These are phyloP conservation scores for Yamadazyma laniorum DNA, from an alignment of 805 yeast species.

Conservation along the genomic window DNA sequence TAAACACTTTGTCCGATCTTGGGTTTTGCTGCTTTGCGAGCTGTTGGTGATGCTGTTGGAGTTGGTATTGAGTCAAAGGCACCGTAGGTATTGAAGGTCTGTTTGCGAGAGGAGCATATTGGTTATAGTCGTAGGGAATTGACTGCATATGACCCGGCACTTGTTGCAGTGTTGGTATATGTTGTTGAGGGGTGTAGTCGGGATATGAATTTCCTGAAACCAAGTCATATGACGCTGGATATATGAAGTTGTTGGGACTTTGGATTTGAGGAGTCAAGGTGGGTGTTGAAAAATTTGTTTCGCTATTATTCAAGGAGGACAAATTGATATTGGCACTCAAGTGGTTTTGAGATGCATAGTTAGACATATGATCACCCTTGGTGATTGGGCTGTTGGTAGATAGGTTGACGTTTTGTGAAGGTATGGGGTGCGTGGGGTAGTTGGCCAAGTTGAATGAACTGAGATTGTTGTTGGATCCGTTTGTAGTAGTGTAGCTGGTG, in stretches of 20 bases:
- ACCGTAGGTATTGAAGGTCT: not conserved
- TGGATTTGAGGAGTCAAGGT: slow-evolving; percentile 13
- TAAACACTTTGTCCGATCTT: not conserved
- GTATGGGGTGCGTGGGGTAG: not conserved
- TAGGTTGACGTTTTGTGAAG: too few species aligned
- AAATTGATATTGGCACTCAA: slow-evolving; percentile 12
- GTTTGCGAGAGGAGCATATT: too few species aligned
- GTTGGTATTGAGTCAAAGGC: not conserved
- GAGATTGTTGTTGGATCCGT: not conserved
- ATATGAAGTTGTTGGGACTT: slow-evolving; percentile 13
- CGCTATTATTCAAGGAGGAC: slow-evolving; percentile 3
- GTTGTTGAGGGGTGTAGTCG: slow-evolving; percentile 10
- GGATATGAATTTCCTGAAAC: slow-evolving; percentile 8
- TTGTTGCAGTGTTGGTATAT: too few species aligned
- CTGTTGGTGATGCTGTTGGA: not conserved
- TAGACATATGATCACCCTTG: too few species aligned
- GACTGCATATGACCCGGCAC: not conserved
- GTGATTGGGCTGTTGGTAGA: too few species aligned
- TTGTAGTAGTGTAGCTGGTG: not conserved
- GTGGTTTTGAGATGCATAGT: not conserved
- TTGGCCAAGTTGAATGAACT: not conserved
- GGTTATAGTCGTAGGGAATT: not conserved
- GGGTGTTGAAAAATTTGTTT: slow-evolving; percentile 12
- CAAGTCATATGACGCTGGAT: slow-evolving; percentile 7
- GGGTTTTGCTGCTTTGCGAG: not conserved